Evolutionary conservation across 2,329 filamentous ascomycete species (phyloP).

Genomic region (Periconia sp.): DNA sequence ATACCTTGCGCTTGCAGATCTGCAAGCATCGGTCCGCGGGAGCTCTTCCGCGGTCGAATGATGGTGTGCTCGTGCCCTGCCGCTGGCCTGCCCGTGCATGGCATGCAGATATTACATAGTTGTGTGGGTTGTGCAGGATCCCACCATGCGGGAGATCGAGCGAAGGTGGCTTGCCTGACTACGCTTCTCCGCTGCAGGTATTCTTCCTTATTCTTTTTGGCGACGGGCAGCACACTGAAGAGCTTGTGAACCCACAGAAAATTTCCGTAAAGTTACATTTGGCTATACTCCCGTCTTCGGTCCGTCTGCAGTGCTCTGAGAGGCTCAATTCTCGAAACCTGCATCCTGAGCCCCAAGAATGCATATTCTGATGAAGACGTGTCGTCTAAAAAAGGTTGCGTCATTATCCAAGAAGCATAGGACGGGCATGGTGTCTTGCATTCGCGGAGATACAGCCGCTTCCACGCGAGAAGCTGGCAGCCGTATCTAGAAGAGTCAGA

Average conservation of each 20-base stretch:
- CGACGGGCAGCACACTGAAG: slow-evolving; percentile 1
- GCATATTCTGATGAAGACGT: slow-evolving; percentile 7
- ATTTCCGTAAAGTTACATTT: slow-evolving; percentile 2
- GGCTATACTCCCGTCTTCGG: too few relatives aligned
- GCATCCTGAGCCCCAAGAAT: neutral
- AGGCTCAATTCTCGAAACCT: too few relatives aligned
- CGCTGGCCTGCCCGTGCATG: slow-evolving; percentile 35
- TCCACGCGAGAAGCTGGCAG: slow-evolving; percentile 36
- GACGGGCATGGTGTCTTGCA: slow-evolving; percentile 33
- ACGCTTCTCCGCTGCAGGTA: slow-evolving; percentile 14
- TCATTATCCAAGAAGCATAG: slow-evolving; percentile 31
- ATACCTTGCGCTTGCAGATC: slow-evolving; percentile 46
- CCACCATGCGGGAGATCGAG: slow-evolving; percentile 38
- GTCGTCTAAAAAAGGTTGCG: slow-evolving; percentile 30
- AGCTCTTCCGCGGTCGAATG: slow-evolving; percentile 39
- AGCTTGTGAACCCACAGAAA: too few relatives aligned
- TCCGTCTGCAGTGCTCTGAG: too few relatives aligned
- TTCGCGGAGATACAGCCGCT: slow-evolving; percentile 39
- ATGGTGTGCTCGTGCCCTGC: slow-evolving; percentile 18
- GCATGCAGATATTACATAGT: slow-evolving; percentile 27
- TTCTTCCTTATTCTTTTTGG: slow-evolving; percentile 9
- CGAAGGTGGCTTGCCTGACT: slow-evolving; percentile 16
- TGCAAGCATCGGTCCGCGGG: slow-evolving; percentile 39
- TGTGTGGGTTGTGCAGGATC: slow-evolving; percentile 25
- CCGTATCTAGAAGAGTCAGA: slow-evolving; percentile 24